Evolutionary conservation across 2,329 filamentous ascomycete genomes (phyloP), one percentile per base, ranked within the genome.

Genomic region (Diaporthe ampelina): DNA sequence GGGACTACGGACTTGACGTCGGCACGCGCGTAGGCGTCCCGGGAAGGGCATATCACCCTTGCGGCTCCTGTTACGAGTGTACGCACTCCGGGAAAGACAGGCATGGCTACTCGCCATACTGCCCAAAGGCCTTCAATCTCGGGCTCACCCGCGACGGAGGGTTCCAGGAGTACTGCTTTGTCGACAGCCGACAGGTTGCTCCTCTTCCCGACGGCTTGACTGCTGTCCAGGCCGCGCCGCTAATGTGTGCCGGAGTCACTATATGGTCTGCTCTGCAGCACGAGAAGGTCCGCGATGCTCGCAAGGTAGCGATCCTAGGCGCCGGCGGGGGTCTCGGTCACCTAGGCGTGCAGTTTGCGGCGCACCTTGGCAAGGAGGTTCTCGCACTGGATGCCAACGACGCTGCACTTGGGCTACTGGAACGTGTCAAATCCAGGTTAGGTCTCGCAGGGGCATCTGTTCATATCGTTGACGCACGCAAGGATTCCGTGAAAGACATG

Each of bases 291-390:
- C 61, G 61, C 11, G 43, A 19, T 7, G 61, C 40, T 7, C 61
- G n/a, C 43, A 50, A 17, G 11, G 21, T 65, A 0, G 61, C 61
- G 0, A 65, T 65, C 29, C 13, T 50, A 4, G 61, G 61, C 29
- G 61, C 61, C 4, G 61, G 61, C 13, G 61, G 61, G 19, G 61
- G 61, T 50, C 61, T 65, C 11, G 61, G 61, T 11, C 61, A 65
- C 29, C 29, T 65, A 6, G 61, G 61, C 3, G 61, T 65, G 21
- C 61, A 65, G 13, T 65, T 65, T 10, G 61, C 61, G 7, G 61
- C 43, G 4, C 40, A 50, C 17, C 61, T 65, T 35, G 61, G 61
- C 19, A 50, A 50, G 43, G 29, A 65, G 10, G 61, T 65, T 8
- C 43, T 65, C 43, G 61, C 61, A 21, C 13, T 65, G 11, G 61